phyloP scores from a whole-genome alignment of 139 green algal species.

The Bryopsis sp. region DNA sequence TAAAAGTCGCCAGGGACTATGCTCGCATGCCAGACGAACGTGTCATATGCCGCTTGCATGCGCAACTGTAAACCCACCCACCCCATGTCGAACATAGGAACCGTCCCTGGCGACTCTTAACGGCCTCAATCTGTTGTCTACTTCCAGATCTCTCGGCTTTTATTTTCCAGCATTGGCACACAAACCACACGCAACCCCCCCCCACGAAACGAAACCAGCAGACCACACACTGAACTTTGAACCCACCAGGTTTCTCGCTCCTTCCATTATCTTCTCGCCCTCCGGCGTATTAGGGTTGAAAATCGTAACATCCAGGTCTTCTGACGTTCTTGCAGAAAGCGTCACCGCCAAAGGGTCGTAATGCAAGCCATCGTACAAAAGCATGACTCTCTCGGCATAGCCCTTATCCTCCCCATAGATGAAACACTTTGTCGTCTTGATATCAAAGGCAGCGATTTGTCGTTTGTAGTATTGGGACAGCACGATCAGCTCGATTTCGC shows the following conservation, averaged over 20 bases:
- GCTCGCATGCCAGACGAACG: background rate
- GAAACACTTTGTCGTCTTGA: constrained; percentile 71
- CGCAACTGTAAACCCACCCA: too few species aligned
- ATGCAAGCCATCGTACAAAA: constrained; percentile 73
- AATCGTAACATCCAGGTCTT: constrained; percentile 72
- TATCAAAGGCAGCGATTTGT: constrained; percentile 90
- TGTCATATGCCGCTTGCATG: too few species aligned
- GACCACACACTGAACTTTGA: background rate
- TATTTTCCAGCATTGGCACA: too few species aligned
- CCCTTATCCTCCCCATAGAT: constrained; percentile 64
- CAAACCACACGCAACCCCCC: too few species aligned
- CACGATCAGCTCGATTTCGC: constrained; percentile 93
- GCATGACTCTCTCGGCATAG: constrained; percentile 39
- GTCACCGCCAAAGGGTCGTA: constrained; percentile 69
- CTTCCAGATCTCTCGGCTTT: too few species aligned
- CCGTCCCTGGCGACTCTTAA: too few species aligned
- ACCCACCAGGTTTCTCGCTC: constrained; percentile 8
- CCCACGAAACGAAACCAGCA: too few species aligned
- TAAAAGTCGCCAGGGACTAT: too few species aligned
- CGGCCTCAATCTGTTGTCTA: too few species aligned
- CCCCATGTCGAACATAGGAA: too few species aligned
- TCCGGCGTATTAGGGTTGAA: constrained; percentile 24
- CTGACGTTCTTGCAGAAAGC: constrained; percentile 54
- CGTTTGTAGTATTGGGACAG: constrained; percentile 52
- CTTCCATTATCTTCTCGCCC: background rate